Conservation (phyloP, 129 eudicot species). For the Oenanthe sinensis region DNA sequence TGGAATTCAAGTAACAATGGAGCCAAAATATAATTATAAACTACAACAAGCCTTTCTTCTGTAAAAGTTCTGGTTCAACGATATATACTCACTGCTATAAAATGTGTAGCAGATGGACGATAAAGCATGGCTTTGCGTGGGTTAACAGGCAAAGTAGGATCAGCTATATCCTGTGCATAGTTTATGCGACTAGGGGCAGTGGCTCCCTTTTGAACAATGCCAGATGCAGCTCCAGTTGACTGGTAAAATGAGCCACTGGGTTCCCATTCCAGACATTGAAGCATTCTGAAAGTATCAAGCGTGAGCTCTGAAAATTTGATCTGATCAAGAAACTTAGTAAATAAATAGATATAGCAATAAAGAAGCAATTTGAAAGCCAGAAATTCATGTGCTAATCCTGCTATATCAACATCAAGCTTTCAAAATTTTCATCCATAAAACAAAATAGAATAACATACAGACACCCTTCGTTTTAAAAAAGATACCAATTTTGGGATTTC, state of each 20-base stretch:
- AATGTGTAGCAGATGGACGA: conserved; percentile 89
- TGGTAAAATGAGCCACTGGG: conserved; percentile 86
- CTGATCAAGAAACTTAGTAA: conserved; percentile 26
- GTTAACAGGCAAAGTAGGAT: conserved; percentile 91
- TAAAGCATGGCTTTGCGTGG: conserved; percentile 89
- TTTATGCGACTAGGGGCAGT: conserved; percentile 38
- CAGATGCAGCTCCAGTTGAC: conserved; percentile 35
- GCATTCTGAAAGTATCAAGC: conserved; percentile 82
- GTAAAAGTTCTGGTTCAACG: neutral
- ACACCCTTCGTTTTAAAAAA: neutral
- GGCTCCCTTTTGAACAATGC: conserved; percentile 46
- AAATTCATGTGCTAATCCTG: conserved; percentile 3
- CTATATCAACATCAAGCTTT: conserved; percentile 2
- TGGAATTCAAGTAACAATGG: neutral
- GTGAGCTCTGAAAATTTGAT: conserved; percentile 88
- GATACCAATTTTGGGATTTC: neutral
- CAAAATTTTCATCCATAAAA: neutral
- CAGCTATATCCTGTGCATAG: conserved; percentile 61
- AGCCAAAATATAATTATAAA: neutral
- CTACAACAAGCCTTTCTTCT: neutral
- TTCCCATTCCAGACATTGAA: conserved; percentile 96
- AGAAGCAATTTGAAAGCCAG: conserved; percentile 3
- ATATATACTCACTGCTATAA: conserved; percentile 67
- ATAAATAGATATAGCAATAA: neutral
- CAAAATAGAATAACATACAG: neutral